phyloP scores from a whole-genome alignment of 208 protist genomes.

The Trypanosoma theileri region DNA sequence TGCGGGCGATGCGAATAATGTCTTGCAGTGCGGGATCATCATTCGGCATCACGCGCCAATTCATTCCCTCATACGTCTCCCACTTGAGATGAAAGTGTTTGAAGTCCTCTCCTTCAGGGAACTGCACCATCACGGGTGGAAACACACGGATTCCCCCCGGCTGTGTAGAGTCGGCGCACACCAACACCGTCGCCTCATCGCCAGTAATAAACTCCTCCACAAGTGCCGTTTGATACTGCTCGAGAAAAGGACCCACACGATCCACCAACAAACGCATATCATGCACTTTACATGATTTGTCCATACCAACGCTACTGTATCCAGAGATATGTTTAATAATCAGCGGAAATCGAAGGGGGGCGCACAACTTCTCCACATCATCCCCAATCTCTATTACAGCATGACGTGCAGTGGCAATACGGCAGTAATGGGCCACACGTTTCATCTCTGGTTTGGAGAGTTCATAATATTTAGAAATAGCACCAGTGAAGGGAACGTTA shows the following conservation, averaged over 20 bases:
- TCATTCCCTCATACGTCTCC: conserved; percentile 87
- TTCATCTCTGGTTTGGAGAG: conserved; percentile 91
- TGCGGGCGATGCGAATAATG: conserved; percentile 72
- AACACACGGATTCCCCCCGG: conserved; percentile 83
- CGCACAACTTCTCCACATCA: conserved; percentile 46
- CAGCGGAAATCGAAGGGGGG: conserved; percentile 58
- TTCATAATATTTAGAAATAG: conserved; percentile 88
- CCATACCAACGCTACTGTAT: conserved; percentile 91
- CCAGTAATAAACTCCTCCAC: conserved; percentile 89
- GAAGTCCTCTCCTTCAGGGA: conserved; percentile 85
- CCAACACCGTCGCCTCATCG: conserved; percentile 86
- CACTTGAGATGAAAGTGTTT: conserved; percentile 93
- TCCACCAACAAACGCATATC: conserved; percentile 52
- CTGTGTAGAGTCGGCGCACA: conserved; percentile 60
- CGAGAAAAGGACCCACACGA: conserved; percentile 63
- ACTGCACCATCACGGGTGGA: conserved; percentile 74
- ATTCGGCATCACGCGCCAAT: conserved; percentile 63
- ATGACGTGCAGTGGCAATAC: conserved; percentile 61
- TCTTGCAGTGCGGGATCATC: conserved; percentile 62
- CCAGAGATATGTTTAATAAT: conserved; percentile 91
- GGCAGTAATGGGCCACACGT: conserved; percentile 80
- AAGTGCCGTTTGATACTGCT: conserved; percentile 79
- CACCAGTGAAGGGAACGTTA: conserved; percentile 85
- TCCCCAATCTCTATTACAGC: conserved; percentile 60
- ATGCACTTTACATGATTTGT: conserved; percentile 83